Conservation (phyloP, 768 basidiomycete species). For the Dictyophora rubrovolvata region DNA sequence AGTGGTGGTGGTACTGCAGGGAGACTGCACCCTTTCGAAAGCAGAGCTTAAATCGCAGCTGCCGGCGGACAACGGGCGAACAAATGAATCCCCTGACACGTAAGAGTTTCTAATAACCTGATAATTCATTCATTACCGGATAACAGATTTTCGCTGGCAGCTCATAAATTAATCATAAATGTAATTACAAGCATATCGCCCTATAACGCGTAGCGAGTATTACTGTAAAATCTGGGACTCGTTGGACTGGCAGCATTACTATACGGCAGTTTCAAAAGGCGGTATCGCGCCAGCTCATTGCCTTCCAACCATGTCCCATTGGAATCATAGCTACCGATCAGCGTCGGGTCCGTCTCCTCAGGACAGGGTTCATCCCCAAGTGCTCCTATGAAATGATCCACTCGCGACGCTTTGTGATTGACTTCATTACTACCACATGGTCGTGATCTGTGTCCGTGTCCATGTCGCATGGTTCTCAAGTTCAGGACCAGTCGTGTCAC, state of each 20-base stretch:
- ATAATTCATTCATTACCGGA: too few relatives aligned
- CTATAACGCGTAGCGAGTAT: background rate
- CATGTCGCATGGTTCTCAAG: background rate
- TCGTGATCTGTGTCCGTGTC: background rate
- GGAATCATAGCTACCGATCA: background rate
- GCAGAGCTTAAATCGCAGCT: too few relatives aligned
- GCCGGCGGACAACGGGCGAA: too few relatives aligned
- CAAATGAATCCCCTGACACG: too few relatives aligned
- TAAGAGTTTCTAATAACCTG: too few relatives aligned
- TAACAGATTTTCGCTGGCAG: too few relatives aligned
- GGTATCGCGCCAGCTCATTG: background rate
- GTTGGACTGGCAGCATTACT: background rate
- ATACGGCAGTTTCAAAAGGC: background rate
- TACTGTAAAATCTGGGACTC: background rate
- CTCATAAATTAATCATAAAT: too few relatives aligned
- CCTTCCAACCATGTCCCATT: background rate
- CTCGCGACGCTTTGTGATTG: background rate
- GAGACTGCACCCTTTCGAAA: too few relatives aligned
- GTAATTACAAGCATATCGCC: too few relatives aligned
- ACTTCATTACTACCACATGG: background rate
- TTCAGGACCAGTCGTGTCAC: conserved; percentile 9
- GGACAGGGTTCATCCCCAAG: background rate
- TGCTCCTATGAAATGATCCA: background rate
- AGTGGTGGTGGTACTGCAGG: too few relatives aligned
- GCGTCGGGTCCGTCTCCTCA: background rate